These are phyloP conservation scores for Microdochium bolleyi DNA, from an alignment of 2,329 filamentous ascomycete genomes.

Conservation along the genomic window DNA sequence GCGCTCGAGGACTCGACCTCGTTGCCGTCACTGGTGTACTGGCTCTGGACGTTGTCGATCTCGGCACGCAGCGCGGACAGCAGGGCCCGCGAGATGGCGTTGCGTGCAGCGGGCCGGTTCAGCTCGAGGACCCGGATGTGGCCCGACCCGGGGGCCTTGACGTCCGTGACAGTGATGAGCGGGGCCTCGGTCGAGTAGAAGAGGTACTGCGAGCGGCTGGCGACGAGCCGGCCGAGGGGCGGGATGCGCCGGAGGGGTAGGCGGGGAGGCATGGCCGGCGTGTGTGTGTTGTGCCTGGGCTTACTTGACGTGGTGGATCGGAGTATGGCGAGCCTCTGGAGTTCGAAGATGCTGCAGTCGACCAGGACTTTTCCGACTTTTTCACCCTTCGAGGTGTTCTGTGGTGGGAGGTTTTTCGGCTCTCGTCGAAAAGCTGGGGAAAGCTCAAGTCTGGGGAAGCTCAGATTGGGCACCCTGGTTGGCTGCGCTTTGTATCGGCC, in stretches of 20 bases:
- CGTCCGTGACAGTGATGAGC: slow-evolving; percentile 61
- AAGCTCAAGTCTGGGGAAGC: not conserved
- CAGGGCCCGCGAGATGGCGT: slow-evolving; percentile 79
- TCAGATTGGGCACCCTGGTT: no score
- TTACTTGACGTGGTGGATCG: not conserved
- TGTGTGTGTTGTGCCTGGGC: not conserved
- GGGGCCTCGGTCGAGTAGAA: slow-evolving; percentile 18
- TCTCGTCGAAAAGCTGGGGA: not conserved
- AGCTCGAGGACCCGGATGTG: slow-evolving; percentile 84
- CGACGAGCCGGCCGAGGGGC: not conserved
- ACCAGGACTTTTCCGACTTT: not conserved
- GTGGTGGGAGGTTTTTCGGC: not conserved
- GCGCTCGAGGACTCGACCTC: slow-evolving; percentile 40
- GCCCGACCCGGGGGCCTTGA: slow-evolving; percentile 72
- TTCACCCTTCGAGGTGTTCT: not conserved
- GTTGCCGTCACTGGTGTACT: slow-evolving; percentile 48
- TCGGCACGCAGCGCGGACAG: slow-evolving; percentile 64
- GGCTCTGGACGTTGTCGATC: slow-evolving; percentile 61
- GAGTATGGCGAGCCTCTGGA: not conserved
- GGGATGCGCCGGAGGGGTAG: not conserved
- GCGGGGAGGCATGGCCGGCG: not conserved
- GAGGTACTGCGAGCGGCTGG: not conserved
- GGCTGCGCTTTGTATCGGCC: not conserved
- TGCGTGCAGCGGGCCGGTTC: slow-evolving; percentile 77
- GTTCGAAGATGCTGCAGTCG: not conserved